Conservation (phyloP, 768 basidiomycete species). For the Russula griseocarnosa region DNA sequence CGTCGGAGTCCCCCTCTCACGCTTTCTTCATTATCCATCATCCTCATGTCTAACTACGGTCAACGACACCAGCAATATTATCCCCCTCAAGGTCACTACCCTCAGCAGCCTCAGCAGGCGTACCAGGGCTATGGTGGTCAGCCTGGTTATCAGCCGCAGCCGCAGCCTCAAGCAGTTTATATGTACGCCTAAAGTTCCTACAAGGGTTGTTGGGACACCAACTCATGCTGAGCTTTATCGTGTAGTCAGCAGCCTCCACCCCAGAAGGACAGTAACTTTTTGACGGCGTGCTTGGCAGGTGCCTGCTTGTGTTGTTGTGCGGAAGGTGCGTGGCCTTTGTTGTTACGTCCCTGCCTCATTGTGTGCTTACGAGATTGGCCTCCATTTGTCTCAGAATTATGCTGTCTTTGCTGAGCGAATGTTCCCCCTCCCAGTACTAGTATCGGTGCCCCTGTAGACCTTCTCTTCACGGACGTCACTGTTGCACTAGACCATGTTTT, state of each 20-base stretch:
- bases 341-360: background rate
- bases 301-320: constrained; percentile 65
- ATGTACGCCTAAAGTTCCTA: constrained; percentile 50
- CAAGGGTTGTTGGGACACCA: background rate
- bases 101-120: constrained; percentile 66
- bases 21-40: constrained; percentile 14
- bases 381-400: constrained; percentile 49
- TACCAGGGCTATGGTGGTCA: constrained; percentile 49
- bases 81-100: constrained; percentile 63
- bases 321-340: constrained; percentile 51
- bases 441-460: constrained; percentile 9
- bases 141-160: constrained; percentile 51
- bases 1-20: constrained; percentile 1
- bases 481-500: background rate
- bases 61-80: constrained; percentile 48
- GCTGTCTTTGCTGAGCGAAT: constrained; percentile 58
- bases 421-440: background rate
- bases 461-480: background rate
- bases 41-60: constrained; percentile 60
- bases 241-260: constrained; percentile 46
- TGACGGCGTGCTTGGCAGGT: constrained; percentile 64
- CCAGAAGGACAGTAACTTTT: constrained; percentile 47
- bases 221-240: constrained; percentile 27
- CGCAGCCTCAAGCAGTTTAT: constrained; percentile 75
- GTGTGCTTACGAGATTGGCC: constrained; percentile 11